phyloP scores from a whole-genome alignment of 371 early-diverging fungal species.

The Dentiscutata heterogama region DNA sequence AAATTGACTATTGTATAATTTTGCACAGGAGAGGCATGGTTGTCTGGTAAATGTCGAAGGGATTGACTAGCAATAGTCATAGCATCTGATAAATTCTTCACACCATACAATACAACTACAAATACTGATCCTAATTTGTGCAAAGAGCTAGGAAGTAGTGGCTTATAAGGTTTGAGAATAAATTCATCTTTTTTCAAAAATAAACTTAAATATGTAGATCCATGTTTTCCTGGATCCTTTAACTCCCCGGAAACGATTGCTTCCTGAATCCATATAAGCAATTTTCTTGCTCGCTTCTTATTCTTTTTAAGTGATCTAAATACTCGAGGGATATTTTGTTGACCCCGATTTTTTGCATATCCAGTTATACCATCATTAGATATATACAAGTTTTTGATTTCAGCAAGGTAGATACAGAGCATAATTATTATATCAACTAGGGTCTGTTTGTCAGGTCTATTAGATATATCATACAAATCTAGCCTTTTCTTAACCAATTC shows the following conservation, averaged over 20 bases:
- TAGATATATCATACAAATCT: constrained; percentile 23
- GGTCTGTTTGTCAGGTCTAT: constrained; percentile 22
- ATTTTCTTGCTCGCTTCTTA: constrained; percentile 10
- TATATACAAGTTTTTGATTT: no score
- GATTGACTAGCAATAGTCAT: constrained; percentile 6
- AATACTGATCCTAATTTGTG: constrained; percentile 29
- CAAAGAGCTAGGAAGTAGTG: constrained; percentile 16
- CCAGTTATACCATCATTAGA: constrained; percentile 8
- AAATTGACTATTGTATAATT: constrained; percentile 30
- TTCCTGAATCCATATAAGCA: constrained; percentile 40
- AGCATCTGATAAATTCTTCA: background rate
- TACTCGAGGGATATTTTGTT: background rate
- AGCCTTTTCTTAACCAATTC: constrained; percentile 25
- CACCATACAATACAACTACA: background rate
- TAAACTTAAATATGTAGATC: background rate
- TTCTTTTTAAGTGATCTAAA: constrained; percentile 38
- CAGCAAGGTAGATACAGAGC: constrained; percentile 32
- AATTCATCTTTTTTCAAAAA: constrained; percentile 43
- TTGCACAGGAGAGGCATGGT: background rate
- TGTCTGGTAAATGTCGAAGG: background rate
- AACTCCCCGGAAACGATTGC: background rate
- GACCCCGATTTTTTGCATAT: constrained; percentile 32
- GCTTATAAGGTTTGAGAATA: background rate
- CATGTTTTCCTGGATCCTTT: background rate
- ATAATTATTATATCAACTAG: constrained; percentile 22